Percentiles rank a stretch among this genome's conserved stretches.
Conservation (phyloP, 208 protist species). For the Acanthamoeba lenticulata region DNA sequence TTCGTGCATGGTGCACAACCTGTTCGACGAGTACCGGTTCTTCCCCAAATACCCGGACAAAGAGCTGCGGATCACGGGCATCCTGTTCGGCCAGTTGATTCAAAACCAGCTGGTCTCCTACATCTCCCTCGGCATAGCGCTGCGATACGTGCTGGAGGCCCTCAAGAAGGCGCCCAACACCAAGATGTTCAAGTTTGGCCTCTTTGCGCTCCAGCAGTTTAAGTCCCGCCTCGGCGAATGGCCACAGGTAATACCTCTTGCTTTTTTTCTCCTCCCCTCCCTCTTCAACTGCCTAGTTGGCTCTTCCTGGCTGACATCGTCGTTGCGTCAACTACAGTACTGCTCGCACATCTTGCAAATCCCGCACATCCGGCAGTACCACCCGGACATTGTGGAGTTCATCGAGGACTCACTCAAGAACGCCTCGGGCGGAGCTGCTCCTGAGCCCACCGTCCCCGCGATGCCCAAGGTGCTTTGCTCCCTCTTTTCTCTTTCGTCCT, state of each 20-base stretch:
- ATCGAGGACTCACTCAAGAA: constrained; percentile 74
- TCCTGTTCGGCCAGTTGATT: constrained; percentile 91
- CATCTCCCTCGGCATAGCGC: constrained; percentile 83
- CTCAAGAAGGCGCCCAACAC: constrained; percentile 91
- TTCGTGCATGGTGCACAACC: constrained; percentile 92
- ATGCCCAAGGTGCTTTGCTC: constrained; percentile 57
- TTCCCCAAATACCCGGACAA: constrained; percentile 90
- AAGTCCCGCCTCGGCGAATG: constrained; percentile 95
- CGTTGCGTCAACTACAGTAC: constrained; percentile 78
- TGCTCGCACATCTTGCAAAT: constrained; percentile 85
- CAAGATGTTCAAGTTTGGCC: constrained; percentile 96
- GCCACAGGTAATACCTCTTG: constrained; percentile 87
- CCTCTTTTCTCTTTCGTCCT: too few species aligned
- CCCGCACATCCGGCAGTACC: constrained; percentile 78
- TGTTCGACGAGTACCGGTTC: constrained; percentile 93
- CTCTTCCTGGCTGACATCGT: too few species aligned
- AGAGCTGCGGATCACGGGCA: constrained; percentile 88
- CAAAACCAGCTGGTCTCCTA: constrained; percentile 87
- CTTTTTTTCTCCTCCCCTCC: neutral
- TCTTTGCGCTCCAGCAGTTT: constrained; percentile 95
- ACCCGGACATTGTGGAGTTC: constrained; percentile 80
- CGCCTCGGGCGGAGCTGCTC: neutral
- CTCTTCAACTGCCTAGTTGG: neutral
- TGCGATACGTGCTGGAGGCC: constrained; percentile 93
- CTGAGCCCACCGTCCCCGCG: constrained; percentile 29